Evolutionary conservation across 805 yeast genomes (phyloP).

Genomic region (Soucietia sequanensis): DNA sequence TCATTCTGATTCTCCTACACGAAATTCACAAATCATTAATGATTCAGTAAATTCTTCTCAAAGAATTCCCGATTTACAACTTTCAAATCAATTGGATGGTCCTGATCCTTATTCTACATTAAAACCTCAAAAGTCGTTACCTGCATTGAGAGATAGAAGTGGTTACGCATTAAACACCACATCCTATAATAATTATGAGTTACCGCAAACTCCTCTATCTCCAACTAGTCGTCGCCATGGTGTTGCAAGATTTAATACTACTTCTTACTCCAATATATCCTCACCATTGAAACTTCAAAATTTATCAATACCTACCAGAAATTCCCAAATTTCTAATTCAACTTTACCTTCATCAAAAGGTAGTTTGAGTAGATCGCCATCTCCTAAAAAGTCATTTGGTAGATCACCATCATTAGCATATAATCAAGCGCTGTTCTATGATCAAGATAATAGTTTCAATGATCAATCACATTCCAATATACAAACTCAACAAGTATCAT

Average conservation of each 20-base stretch:
- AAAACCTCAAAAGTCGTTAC: neutral
- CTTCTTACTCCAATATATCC: too few species aligned
- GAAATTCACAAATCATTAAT: too few species aligned
- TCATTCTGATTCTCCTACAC: neutral
- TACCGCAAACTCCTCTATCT: neutral
- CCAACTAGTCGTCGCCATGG: neutral
- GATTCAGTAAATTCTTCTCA: too few species aligned
- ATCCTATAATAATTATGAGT: neutral
- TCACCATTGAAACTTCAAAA: constrained; percentile 3
- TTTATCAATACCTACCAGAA: neutral
- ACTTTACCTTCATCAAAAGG: constrained; percentile 5
- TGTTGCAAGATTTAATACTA: neutral
- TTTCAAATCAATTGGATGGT: neutral
- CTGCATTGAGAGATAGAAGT: neutral
- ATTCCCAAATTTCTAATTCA: neutral
- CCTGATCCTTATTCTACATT: neutral
- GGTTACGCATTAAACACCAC: neutral
- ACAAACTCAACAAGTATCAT: too few species aligned
- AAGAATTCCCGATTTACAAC: neutral
- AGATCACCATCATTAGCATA: constrained; percentile 23
- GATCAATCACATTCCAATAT: constrained; percentile 9
- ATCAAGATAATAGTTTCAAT: constrained; percentile 3
- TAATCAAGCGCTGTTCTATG: constrained; percentile 2
- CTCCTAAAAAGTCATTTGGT: constrained; percentile 24
- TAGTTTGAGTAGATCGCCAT: constrained; percentile 23